phyloP scores from a whole-genome alignment of 2,329 filamentous ascomycete genomes.

The Ophiobolus disseminans region DNA sequence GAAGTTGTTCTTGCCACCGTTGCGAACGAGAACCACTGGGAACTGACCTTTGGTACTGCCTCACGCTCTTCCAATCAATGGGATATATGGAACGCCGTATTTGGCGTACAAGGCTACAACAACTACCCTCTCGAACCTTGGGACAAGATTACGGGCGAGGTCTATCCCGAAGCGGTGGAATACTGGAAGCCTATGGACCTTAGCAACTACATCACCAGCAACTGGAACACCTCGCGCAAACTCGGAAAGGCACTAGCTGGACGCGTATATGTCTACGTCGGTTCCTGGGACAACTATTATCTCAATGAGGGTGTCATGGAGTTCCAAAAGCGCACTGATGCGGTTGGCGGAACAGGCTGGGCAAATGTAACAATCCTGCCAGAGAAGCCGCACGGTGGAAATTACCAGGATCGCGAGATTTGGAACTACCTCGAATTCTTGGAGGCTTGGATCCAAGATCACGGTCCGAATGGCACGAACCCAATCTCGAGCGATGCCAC shows the following conservation, averaged over 20 bases:
- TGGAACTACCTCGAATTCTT: slow-evolving; percentile 48
- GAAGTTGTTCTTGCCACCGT: slow-evolving; percentile 34
- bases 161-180: slow-evolving; percentile 47
- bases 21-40: slow-evolving; percentile 49
- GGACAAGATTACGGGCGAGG: slow-evolving; percentile 51
- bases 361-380: slow-evolving; percentile 47
- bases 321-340: slow-evolving; percentile 45
- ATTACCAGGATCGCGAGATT: slow-evolving; percentile 38
- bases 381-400: slow-evolving; percentile 41
- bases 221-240: slow-evolving; percentile 42
- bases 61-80: slow-evolving; percentile 46
- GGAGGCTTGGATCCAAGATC: slow-evolving; percentile 38
- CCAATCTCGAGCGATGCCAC: slow-evolving; percentile 33
- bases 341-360: slow-evolving; percentile 43
- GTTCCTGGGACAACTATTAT: slow-evolving; percentile 45
- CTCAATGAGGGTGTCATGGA: slow-evolving; percentile 47
- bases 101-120: slow-evolving; percentile 47
- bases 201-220: slow-evolving; percentile 39
- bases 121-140: slow-evolving; percentile 49
- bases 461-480: slow-evolving; percentile 39
- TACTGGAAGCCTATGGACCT: slow-evolving; percentile 50
- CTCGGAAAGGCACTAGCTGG: slow-evolving; percentile 42
- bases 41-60: slow-evolving; percentile 46
- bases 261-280: slow-evolving; percentile 48
- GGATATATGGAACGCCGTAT: slow-evolving; percentile 51